Evolutionary conservation across 331 rosid species (phyloP).

Genomic region (Acacia concinna): DNA sequence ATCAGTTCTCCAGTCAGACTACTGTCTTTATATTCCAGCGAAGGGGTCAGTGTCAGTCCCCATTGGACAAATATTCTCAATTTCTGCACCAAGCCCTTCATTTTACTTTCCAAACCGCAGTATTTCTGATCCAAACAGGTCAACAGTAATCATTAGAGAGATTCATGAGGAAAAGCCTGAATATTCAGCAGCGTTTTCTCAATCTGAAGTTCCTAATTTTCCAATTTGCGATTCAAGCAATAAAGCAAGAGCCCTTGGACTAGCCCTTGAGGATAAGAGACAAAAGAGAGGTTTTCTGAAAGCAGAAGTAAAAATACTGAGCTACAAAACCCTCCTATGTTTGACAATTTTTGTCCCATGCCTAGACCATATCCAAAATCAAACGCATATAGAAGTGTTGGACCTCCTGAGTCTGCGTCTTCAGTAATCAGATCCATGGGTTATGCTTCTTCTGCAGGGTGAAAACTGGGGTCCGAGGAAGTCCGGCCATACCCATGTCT

Average conservation of each 20-base stretch:
- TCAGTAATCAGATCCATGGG: slow-evolving; percentile 43
- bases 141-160: slow-evolving; percentile 74
- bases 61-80: slow-evolving; percentile 45
- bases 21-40: slow-evolving; percentile 56
- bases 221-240: slow-evolving; percentile 28
- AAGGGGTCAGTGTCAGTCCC: slow-evolving; percentile 52
- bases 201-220: slow-evolving; percentile 28
- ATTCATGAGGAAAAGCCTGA: slow-evolving; percentile 67
- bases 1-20: slow-evolving; percentile 58
- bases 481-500: slow-evolving; percentile 34
- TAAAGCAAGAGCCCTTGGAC: slow-evolving; percentile 38
- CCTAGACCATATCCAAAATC: slow-evolving; percentile 37
- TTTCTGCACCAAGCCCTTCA: slow-evolving; percentile 55
- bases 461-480: slow-evolving; percentile 46
- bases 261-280: slow-evolving; percentile 41
- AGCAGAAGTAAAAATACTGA: slow-evolving; percentile 31
- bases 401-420: slow-evolving; percentile 43
- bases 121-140: slow-evolving; percentile 47
- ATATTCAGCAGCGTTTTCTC: slow-evolving; percentile 35
- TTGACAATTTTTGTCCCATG: slow-evolving; percentile 31
- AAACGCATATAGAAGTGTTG: slow-evolving; percentile 42
- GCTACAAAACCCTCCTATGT: slow-evolving; percentile 38
- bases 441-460: slow-evolving; percentile 42
- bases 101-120: slow-evolving; percentile 49
- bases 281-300: slow-evolving; percentile 36